Evolutionary conservation across 169 alveolate species (phyloP), one percentile per base, ranked within the genome.

Genomic region (Eimeria necatrix): DNA sequence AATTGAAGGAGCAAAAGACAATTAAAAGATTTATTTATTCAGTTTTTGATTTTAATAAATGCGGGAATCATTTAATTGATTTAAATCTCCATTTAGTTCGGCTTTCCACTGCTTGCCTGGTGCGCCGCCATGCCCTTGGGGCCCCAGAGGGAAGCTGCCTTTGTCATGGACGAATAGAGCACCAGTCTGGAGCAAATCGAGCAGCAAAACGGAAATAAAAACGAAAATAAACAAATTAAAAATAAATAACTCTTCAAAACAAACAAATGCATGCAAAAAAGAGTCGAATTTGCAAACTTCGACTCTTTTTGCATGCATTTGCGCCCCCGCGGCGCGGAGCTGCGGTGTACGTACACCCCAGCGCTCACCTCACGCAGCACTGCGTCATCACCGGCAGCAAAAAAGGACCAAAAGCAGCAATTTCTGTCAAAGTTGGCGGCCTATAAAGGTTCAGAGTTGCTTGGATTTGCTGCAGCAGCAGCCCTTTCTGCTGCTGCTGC

Each of bases 51-150:
- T 56, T 56, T 56, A 56, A 12, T 56, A 12, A 56, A 3, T 16
- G 18, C 41, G 41, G 2, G 41, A 56, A 56, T 10, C 18, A 56
- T 56, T 56, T 56, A 12, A 12, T 12, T 12, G 12, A 56, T 56
- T 12, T 56, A 56, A 12, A 1, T 56, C 22, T 56, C 2, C 18
- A 56, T 56, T 56, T 56, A 56, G 0, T 56, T 56, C 22, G 12
- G 2, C 18, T 10, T 56, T 56, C n/a, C 78, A 16, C 46, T 18
- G 70, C 41, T 80, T 18, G 59, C 92, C 78, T 84, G 92, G 32
- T 84, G 78, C 18, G 92, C 92, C 32, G 92, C 92, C 14, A 84
- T 61, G 32, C 78, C 92, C 49, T 84, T 84, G 26, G 64, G 76
- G 8, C 92, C 92, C 78, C 78, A 26, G 16, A 64, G 48, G 9